These are phyloP conservation scores for Ceratobasidium sp. DNA, from an alignment of 1,284 basidiomycete species.

Conservation along the genomic window DNA sequence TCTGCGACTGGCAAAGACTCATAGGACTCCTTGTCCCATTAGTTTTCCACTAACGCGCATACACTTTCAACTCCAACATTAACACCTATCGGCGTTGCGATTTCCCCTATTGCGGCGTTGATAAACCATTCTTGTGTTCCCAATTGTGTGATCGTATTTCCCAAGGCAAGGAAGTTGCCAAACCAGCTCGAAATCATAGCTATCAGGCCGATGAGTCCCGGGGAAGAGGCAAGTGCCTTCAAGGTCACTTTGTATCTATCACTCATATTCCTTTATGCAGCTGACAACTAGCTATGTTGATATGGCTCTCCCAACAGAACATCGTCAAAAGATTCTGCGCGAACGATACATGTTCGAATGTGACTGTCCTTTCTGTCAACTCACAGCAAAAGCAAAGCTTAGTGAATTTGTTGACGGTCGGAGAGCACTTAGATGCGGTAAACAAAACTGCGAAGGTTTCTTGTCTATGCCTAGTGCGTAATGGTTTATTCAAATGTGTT, in stretches of 20 bases:
- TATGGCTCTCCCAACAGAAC: conserved; percentile 69
- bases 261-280: conserved; percentile 54
- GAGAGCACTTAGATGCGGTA: conserved; percentile 68
- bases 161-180: conserved; percentile 57
- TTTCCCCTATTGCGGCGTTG: conserved; percentile 82
- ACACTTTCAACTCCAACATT: conserved; percentile 81
- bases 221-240: conserved; percentile 70
- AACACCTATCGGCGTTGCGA: conserved; percentile 79
- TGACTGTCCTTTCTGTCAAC: conserved; percentile 68
- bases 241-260: conserved; percentile 6
- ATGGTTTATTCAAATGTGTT: conserved; percentile 67
- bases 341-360: conserved; percentile 88
- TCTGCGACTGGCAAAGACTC: too few relatives aligned
- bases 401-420: conserved; percentile 66
- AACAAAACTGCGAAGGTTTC: conserved; percentile 49
- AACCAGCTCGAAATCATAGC: conserved; percentile 74
- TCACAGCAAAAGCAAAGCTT: conserved; percentile 19
- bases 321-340: conserved; percentile 68
- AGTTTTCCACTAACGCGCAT: conserved; percentile 92
- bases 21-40: conserved; percentile 14
- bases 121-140: conserved; percentile 93
- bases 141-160: conserved; percentile 91
- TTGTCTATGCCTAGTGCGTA: conserved; percentile 61
- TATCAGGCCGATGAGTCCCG: conserved; percentile 67
- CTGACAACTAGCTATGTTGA: conserved; percentile 85